These are phyloP conservation scores for Aspergillus vadensis DNA, from an alignment of 2,329 filamentous ascomycete genomes.

Conservation along the genomic window DNA sequence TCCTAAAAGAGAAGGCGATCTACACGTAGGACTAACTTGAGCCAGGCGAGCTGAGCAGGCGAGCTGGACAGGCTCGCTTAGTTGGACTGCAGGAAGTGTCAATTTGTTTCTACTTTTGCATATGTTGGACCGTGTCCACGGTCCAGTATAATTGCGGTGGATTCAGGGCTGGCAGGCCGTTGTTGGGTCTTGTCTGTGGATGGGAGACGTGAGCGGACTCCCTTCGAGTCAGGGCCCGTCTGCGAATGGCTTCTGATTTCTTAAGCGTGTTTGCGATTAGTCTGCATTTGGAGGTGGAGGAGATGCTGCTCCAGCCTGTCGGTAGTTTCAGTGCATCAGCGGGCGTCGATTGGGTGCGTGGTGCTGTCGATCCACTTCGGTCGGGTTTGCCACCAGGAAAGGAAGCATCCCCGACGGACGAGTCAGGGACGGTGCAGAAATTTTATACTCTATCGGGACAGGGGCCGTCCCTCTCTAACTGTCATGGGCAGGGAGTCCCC, in stretches of 20 bases:
- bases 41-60: background rate
- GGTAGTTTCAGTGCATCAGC: background rate
- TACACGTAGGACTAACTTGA: background rate
- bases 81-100: background rate
- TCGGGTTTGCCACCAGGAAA: background rate
- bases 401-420: background rate
- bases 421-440: slow-evolving; percentile 1
- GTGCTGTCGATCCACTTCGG: background rate
- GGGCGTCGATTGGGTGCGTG: background rate
- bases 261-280: background rate
- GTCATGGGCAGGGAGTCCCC: background rate
- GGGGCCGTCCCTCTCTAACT: background rate
- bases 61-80: background rate
- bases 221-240: background rate
- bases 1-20: slow-evolving; percentile 2
- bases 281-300: background rate
- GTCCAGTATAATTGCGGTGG: background rate
- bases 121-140: background rate
- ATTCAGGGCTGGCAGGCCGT: background rate
- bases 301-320: background rate
- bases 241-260: background rate
- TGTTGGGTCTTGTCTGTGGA: background rate
- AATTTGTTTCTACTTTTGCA: background rate
- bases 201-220: background rate
- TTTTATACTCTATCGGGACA: slow-evolving; percentile 1